phyloP scores from a whole-genome alignment of 768 basidiomycete genomes.

The Chlorophyllum brunneum region DNA sequence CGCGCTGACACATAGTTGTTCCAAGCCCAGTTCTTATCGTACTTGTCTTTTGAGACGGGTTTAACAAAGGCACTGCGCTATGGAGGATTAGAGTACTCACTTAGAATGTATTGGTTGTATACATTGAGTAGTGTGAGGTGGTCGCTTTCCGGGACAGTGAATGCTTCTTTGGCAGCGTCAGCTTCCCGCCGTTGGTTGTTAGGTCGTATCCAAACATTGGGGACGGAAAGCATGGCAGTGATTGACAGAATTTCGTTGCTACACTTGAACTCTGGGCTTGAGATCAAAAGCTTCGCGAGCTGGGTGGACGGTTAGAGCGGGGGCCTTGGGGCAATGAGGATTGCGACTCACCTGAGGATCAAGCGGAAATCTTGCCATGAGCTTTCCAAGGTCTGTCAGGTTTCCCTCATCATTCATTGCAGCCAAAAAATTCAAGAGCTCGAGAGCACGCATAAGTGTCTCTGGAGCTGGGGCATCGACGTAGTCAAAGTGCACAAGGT shows the following conservation, averaged over 20 bases:
- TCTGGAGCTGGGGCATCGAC: conserved; percentile 94
- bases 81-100: conserved; percentile 37
- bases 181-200: conserved; percentile 86
- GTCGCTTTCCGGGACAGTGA: conserved; percentile 94
- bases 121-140: conserved; percentile 94
- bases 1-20: conserved; percentile 81
- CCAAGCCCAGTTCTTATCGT: conserved; percentile 90
- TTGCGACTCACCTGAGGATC: conserved; percentile 78
- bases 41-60: conserved; percentile 46
- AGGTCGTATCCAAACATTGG: conserved; percentile 93
- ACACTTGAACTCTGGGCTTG: conserved; percentile 93
- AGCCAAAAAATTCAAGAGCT: conserved; percentile 86
- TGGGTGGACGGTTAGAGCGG: conserved; percentile 23
- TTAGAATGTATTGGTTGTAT: conserved; percentile 86
- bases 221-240: conserved; percentile 95
- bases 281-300: conserved; percentile 91
- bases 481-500: conserved; percentile 85
- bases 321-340: not conserved
- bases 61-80: not conserved
- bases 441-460: conserved; percentile 94
- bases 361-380: conserved; percentile 99
- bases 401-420: conserved; percentile 95
- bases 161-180: conserved; percentile 83
- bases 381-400: conserved; percentile 77
- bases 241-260: conserved; percentile 95